Base-by-base conservation (phyloP, 352 stramenopile species). In the Globisporangium cylindrosporum region DNA sequence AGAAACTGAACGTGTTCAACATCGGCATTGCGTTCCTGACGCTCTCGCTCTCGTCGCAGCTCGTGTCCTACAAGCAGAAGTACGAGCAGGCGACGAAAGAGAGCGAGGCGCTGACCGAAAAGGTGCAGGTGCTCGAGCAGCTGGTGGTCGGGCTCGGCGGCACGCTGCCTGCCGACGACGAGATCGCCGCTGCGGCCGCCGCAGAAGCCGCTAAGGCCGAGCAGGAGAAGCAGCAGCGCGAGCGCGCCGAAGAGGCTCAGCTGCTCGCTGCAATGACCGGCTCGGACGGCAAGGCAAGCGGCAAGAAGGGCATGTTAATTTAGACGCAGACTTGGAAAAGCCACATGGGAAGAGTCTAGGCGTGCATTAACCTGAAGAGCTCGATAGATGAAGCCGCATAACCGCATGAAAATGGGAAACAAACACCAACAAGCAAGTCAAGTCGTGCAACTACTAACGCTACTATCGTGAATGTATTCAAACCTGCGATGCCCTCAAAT, bases 1-100 rank as follows among this genome's bases (percentile, higher is more conserved):
- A 95, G 71, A 92, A 92, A 69, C 75, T 93, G 57, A 95, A 93
- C 59, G 80, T 91, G 70, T 95, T 94, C 70, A 93, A 93, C 76
- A 90, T 95, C 58, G 86, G 88, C 48, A 71, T 95, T 14, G 85
- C 86, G 6, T 91, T 93, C 73, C 73, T 95, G 64, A 92, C 88
- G 71, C 74, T 95, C 38, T 95, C 88, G 56, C 78, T 95, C n/a
- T 92, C 88, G 56, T 91, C 84, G 58, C 86, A 93, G 72, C 76
- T 95, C 59, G 85, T 95, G 32, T 78, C 78, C 53, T 84, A 83
- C 78, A 92, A 91, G 70, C 80, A 94, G 64, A 76, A 79, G 48
- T 81, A 81, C 55, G 74, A 90, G 56, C 68, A 70, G 27, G 72
- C 67, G 41, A 59, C 76, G 62, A 62, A 61, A 5, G 74, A 85